These are phyloP conservation scores for Petunia axillaris DNA, from an alignment of 257 asterid species.

Conservation along the genomic window DNA sequence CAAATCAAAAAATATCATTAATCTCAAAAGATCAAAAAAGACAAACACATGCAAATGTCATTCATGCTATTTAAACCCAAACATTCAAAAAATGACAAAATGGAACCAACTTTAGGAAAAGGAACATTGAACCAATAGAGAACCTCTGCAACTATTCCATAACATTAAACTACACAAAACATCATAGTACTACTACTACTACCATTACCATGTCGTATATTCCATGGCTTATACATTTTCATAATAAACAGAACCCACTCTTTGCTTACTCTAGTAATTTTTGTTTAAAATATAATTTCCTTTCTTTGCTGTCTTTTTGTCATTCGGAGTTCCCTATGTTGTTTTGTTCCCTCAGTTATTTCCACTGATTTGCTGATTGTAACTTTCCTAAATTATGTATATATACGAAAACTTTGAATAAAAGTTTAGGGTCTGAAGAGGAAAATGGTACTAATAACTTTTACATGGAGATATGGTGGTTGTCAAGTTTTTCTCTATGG, in stretches of 20 bases:
- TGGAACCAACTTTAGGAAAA: neutral
- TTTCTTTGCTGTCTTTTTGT: conserved; percentile 19
- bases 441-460: conserved; percentile 59
- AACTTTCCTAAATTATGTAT: neutral
- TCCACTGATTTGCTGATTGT: neutral
- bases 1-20: neutral
- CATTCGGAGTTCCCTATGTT: conserved; percentile 22
- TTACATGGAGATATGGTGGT: conserved; percentile 80
- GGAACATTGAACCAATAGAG: neutral
- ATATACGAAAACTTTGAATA: neutral
- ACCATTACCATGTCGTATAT: conserved; percentile 11
- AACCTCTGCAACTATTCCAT: conserved; percentile 12
- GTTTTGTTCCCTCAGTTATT: neutral
- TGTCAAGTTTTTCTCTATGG: conserved; percentile 54
- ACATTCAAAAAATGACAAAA: neutral
- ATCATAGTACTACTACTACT: neutral
- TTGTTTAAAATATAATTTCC: neutral
- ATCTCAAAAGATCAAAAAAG: neutral
- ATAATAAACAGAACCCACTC: neutral
- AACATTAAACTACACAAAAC: neutral
- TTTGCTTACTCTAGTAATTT: neutral
- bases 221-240: neutral
- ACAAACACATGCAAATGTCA: conserved; percentile 1
- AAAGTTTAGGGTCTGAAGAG: conserved; percentile 27
- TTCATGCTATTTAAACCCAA: neutral